A percentile compares a stretch with the other conserved stretches of the same genome.
These are phyloP conservation scores for Ophiobolus disseminans DNA, from an alignment of 2,329 filamentous ascomycete genomes.

Conservation along the genomic window DNA sequence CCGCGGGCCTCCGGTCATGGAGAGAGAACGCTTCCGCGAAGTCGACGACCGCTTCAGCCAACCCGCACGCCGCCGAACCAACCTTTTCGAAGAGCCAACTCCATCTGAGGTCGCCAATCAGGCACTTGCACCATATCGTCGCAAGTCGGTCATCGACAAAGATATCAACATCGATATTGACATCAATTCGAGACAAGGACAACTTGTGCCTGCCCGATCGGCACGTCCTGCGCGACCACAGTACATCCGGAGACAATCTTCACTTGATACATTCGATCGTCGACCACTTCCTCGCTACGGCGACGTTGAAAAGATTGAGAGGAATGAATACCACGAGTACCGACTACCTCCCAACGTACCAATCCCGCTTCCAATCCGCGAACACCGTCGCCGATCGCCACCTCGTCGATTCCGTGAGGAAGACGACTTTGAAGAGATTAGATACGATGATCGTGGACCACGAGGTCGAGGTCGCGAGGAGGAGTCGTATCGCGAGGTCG, in stretches of 20 bases:
- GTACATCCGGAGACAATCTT: conserved; percentile 82
- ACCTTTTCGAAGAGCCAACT: conserved; percentile 57
- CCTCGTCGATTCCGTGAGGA: conserved; percentile 69
- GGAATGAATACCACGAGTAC: conserved; percentile 57
- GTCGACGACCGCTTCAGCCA: conserved; percentile 61
- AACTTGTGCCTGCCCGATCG: too few relatives aligned
- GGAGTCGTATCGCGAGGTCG: conserved; percentile 59
- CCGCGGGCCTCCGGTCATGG: conserved; percentile 45
- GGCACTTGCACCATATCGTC: conserved; percentile 65
- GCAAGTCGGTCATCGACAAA: conserved; percentile 64
- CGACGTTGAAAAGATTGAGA: conserved; percentile 58
- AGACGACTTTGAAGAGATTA: conserved; percentile 67
- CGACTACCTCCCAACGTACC: conserved; percentile 73
- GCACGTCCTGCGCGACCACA: conserved; percentile 62
- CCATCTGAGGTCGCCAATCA: conserved; percentile 58
- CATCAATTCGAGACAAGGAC: conserved; percentile 37
- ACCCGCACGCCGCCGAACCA: conserved; percentile 49
- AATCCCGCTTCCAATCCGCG: conserved; percentile 67
- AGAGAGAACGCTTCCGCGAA: conserved; percentile 62
- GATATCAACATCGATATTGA: conserved; percentile 59
- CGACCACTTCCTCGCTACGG: conserved; percentile 66
- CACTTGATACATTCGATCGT: conserved; percentile 88
- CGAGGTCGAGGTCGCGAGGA: conserved; percentile 35
- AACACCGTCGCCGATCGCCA: conserved; percentile 58
- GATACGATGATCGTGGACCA: conserved; percentile 45